Evolutionary conservation across 176 grass and related monocot species (phyloP).

Genomic region (Phoenix roebelenii): DNA sequence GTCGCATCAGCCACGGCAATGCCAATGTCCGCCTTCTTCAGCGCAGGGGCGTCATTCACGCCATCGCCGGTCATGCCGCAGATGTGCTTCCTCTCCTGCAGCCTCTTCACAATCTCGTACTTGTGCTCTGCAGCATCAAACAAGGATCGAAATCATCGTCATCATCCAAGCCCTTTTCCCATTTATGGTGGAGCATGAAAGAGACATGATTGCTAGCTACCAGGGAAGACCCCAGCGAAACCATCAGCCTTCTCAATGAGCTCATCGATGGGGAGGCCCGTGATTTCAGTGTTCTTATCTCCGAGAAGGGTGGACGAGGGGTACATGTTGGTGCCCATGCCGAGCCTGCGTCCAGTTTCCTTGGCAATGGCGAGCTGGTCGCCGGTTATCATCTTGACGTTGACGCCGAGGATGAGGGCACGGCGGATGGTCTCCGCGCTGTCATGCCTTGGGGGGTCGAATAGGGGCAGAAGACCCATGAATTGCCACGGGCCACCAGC

Average conservation of each 20-base stretch:
- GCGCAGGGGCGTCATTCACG: slow-evolving; percentile 86
- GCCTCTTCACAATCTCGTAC: slow-evolving; percentile 96
- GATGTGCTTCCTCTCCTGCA: slow-evolving; percentile 97
- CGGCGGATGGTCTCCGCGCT: slow-evolving; percentile 86
- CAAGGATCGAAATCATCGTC: neutral
- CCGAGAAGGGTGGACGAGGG: slow-evolving; percentile 73
- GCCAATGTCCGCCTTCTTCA: slow-evolving; percentile 97
- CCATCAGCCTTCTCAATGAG: slow-evolving; percentile 97
- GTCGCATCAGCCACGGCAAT: slow-evolving; percentile 88
- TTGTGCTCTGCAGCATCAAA: slow-evolving; percentile 59
- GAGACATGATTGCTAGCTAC: slow-evolving; percentile 3
- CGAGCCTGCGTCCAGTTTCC: slow-evolving; percentile 70
- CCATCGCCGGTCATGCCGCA: slow-evolving; percentile 96
- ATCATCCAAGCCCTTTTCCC: neutral
- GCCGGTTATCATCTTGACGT: slow-evolving; percentile 97
- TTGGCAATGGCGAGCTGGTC: slow-evolving; percentile 95
- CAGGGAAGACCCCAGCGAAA: slow-evolving; percentile 82
- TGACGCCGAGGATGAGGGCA: slow-evolving; percentile 74
- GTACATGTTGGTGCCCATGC: slow-evolving; percentile 98
- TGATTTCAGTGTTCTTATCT: slow-evolving; percentile 44
- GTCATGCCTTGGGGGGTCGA: slow-evolving; percentile 87
- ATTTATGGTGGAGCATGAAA: too few relatives aligned
- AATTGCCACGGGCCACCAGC: slow-evolving; percentile 65
- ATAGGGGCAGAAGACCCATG: slow-evolving; percentile 71
- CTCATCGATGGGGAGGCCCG: slow-evolving; percentile 57